Conservation (phyloP, 164 flowering plant species). For the Nelumbo lutea region DNA sequence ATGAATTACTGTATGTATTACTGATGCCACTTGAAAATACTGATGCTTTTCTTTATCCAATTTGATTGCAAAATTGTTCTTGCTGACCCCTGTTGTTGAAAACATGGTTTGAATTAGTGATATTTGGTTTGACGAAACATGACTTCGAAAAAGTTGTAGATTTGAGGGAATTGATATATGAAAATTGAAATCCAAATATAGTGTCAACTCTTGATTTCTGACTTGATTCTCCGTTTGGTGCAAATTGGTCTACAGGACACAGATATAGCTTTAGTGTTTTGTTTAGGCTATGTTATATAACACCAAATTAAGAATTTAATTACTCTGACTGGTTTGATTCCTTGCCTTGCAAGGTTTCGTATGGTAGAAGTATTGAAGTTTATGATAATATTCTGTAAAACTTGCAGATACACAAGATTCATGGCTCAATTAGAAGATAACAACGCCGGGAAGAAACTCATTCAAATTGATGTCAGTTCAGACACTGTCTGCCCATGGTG, state of each 20-base stretch:
- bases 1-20: neutral
- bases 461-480: conserved; percentile 67
- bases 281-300: no score
- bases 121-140: no score
- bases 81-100: neutral
- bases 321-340: neutral
- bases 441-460: conserved; percentile 51
- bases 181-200: neutral
- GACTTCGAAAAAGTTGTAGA: no score
- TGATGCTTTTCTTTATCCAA: neutral
- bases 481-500: conserved; percentile 99
- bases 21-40: neutral
- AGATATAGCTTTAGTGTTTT: no score
- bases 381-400: neutral
- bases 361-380: neutral
- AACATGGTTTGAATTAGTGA: no score
- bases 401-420: conserved; percentile 23
- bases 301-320: neutral
- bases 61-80: neutral
- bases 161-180: neutral
- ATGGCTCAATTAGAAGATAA: conserved; percentile 46
- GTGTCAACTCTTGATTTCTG: neutral
- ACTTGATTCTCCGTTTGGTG: no score
- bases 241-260: no score
- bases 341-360: neutral